Evolutionary conservation across 495 filamentous ascomycete genomes (phyloP).

Genomic region (Annulohypoxylon moriforme): DNA sequence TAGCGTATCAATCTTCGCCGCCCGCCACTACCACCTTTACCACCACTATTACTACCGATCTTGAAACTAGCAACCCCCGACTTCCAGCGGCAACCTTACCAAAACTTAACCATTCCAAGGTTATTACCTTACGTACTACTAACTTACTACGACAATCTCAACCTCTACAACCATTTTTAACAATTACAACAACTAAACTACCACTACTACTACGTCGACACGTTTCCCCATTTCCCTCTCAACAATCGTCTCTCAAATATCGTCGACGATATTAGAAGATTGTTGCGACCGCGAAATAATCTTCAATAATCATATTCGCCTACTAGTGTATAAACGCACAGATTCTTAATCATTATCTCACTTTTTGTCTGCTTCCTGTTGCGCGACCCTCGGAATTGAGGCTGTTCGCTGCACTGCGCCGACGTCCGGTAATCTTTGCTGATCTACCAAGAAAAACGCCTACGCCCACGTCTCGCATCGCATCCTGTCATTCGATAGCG

Average conservation of each 20-base stretch:
- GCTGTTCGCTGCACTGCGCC: conserved; percentile 19
- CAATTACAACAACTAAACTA: background rate
- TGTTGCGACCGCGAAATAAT: background rate
- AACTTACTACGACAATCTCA: conserved; percentile 11
- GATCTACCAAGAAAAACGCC: conserved; percentile 30
- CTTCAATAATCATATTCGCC: background rate
- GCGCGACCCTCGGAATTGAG: conserved; percentile 15
- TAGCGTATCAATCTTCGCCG: conserved; percentile 40
- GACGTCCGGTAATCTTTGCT: conserved; percentile 38
- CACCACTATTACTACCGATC: conserved; percentile 9
- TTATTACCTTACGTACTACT: background rate
- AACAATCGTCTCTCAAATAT: conserved; percentile 1
- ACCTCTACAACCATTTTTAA: background rate
- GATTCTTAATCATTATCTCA: conserved; percentile 6
- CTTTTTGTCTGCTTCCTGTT: background rate
- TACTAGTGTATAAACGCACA: conserved; percentile 12
- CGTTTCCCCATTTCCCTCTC: background rate
- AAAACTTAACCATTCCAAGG: background rate
- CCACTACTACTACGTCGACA: conserved; percentile 1
- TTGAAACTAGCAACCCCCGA: conserved; percentile 17
- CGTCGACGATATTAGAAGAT: background rate
- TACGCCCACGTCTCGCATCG: conserved; percentile 15
- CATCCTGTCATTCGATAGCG: conserved; percentile 37
- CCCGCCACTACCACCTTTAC: conserved; percentile 23
- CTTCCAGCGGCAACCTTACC: background rate